These are phyloP conservation scores for Boletus tomentosulus DNA, from an alignment of 768 basidiomycete species.

Conservation along the genomic window DNA sequence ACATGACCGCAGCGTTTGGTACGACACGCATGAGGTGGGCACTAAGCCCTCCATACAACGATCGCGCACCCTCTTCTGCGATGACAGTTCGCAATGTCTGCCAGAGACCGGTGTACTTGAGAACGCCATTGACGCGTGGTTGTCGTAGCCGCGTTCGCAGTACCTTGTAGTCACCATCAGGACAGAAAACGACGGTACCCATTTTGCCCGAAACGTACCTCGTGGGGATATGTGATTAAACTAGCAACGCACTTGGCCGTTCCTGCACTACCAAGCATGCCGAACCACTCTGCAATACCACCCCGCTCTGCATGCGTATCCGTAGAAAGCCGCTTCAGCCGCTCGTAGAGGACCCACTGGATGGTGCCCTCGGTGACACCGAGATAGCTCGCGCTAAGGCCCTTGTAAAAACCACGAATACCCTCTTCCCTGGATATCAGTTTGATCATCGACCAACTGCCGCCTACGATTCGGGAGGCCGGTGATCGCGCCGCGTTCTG, in stretches of 20 bases:
- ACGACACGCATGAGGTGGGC: constrained; percentile 97
- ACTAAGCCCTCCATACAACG: constrained; percentile 87
- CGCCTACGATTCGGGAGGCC: constrained; percentile 38
- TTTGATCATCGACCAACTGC: constrained; percentile 59
- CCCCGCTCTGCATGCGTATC: constrained; percentile 48
- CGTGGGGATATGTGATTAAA: constrained; percentile 96
- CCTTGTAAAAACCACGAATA: constrained; percentile 87
- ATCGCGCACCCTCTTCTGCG: constrained; percentile 82
- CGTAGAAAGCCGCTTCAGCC: constrained; percentile 68
- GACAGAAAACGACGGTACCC: neutral
- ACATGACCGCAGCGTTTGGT: constrained; percentile 97
- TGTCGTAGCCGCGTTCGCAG: constrained; percentile 90
- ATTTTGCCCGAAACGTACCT: constrained; percentile 50
- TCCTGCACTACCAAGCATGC: constrained; percentile 87
- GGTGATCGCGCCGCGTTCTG: constrained; percentile 6
- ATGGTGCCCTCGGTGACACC: constrained; percentile 96
- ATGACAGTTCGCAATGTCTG: constrained; percentile 86
- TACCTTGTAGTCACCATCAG: constrained; percentile 47
- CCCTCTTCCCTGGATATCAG: constrained; percentile 81
- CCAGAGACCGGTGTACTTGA: constrained; percentile 81
- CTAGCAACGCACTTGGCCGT: constrained; percentile 92
- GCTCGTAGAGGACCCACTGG: constrained; percentile 96
- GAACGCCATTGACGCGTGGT: constrained; percentile 68
- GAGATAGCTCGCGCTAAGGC: constrained; percentile 89
- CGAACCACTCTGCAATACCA: constrained; percentile 61